These are phyloP conservation scores for Stentor roeselii DNA, from an alignment of 73 alveolate species.

Conservation along the genomic window DNA sequence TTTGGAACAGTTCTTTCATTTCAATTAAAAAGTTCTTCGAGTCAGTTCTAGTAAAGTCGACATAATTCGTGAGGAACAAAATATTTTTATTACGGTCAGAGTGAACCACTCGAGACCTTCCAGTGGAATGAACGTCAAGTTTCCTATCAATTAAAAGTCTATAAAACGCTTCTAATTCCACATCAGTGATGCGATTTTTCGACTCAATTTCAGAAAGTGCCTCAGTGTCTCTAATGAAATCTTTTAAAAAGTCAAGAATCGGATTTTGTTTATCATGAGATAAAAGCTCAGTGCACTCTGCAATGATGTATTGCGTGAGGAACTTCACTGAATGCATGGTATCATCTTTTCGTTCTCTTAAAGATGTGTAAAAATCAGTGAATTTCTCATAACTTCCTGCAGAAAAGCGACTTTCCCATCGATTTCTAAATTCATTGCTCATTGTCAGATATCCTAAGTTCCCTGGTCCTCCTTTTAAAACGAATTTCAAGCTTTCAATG, in stretches of 20 bases:
- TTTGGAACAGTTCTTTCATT: background rate
- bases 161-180: background rate
- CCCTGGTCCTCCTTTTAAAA: background rate
- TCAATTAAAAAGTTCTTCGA: slow-evolving; percentile 2
- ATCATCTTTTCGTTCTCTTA: background rate
- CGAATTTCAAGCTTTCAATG: background rate
- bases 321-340: background rate
- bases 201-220: background rate
- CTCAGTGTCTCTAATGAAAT: slow-evolving; percentile 1
- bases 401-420: slow-evolving; percentile 1
- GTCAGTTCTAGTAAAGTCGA: background rate
- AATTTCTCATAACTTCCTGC: background rate
- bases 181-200: background rate
- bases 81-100: background rate
- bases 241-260: background rate
- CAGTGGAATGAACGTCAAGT: background rate
- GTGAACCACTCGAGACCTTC: background rate
- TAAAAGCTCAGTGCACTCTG: slow-evolving; percentile 12
- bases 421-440: background rate
- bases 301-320: background rate
- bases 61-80: background rate
- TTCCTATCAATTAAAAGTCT: background rate
- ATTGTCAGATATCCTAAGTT: background rate
- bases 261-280: background rate
- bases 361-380: background rate